These are phyloP conservation scores for Penicillium oxalicum DNA, from an alignment of 2,329 filamentous ascomycete genomes.

Conservation along the genomic window DNA sequence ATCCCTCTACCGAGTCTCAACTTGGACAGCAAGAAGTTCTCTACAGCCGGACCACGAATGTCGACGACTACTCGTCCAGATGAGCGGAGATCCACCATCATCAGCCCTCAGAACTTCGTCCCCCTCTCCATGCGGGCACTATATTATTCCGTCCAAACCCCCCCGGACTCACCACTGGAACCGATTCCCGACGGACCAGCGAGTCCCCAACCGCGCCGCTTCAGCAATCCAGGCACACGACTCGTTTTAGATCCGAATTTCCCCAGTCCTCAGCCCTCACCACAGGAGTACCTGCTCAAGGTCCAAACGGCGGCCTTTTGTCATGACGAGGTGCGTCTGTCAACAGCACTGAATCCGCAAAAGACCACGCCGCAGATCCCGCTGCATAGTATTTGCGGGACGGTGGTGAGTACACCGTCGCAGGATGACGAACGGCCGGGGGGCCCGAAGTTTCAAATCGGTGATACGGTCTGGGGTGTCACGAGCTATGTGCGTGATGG, in stretches of 20 bases:
- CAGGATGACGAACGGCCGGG: slow-evolving; percentile 25
- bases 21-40: not conserved
- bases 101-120: slow-evolving; percentile 33
- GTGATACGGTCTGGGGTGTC: slow-evolving; percentile 37
- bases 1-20: not conserved
- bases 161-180: slow-evolving; percentile 7
- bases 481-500: slow-evolving; percentile 35
- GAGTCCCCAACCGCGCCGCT: slow-evolving; percentile 9
- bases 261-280: slow-evolving; percentile 32
- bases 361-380: slow-evolving; percentile 32
- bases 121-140: slow-evolving; percentile 36
- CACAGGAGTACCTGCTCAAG: slow-evolving; percentile 38
- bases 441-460: slow-evolving; percentile 36
- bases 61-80: not conserved
- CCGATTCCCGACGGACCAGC: not conserved
- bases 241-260: slow-evolving; percentile 32
- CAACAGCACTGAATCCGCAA: slow-evolving; percentile 21
- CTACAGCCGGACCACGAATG: slow-evolving; percentile 5
- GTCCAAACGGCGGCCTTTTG: slow-evolving; percentile 36
- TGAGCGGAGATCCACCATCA: slow-evolving; percentile 24
- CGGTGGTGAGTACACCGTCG: slow-evolving; percentile 31
- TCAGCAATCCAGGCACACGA: slow-evolving; percentile 17
- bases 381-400: slow-evolving; percentile 39
- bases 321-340: slow-evolving; percentile 33
- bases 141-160: slow-evolving; percentile 28